Conservation (phyloP, 2,329 filamentous ascomycete genomes). For the Microcyclosporella mali region DNA sequence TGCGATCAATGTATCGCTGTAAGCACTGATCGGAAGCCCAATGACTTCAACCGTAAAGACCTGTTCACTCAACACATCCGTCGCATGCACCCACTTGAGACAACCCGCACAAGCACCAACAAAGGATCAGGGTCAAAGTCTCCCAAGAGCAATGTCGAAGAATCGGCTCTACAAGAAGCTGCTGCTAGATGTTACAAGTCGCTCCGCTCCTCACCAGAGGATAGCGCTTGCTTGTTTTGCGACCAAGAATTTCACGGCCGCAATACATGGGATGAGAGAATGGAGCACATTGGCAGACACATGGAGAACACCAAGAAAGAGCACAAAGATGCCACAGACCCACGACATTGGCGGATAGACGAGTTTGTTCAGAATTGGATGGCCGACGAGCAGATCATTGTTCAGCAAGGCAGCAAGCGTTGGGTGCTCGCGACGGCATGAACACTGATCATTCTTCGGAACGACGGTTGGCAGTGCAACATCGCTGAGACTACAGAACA, state of each 20-base stretch:
- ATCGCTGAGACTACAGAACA: not conserved
- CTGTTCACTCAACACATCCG: slow-evolving; percentile 83
- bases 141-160: slow-evolving; percentile 11
- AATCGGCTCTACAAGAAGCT: slow-evolving; percentile 39
- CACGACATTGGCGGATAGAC: slow-evolving; percentile 34
- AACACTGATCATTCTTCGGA: not conserved
- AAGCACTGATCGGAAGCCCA: slow-evolving; percentile 30
- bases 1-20: slow-evolving; percentile 57
- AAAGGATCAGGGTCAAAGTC: slow-evolving; percentile 35
- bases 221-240: slow-evolving; percentile 63
- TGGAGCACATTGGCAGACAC: slow-evolving; percentile 83
- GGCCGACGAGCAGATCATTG: slow-evolving; percentile 34
- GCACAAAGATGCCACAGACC: slow-evolving; percentile 22
- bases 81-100: slow-evolving; percentile 67
- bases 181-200: slow-evolving; percentile 55
- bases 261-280: slow-evolving; percentile 69
- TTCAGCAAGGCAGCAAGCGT: not conserved
- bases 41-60: slow-evolving; percentile 86
- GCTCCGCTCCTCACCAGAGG: slow-evolving; percentile 57
- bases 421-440: not conserved
- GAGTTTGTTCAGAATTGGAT: slow-evolving; percentile 35
- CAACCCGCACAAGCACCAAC: slow-evolving; percentile 9
- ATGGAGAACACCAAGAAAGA: slow-evolving; percentile 54
- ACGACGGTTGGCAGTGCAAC: not conserved
- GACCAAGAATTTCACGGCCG: slow-evolving; percentile 54